Conservation (phyloP, 2,329 filamentous ascomycete species). For the Exserohilum turcica region DNA sequence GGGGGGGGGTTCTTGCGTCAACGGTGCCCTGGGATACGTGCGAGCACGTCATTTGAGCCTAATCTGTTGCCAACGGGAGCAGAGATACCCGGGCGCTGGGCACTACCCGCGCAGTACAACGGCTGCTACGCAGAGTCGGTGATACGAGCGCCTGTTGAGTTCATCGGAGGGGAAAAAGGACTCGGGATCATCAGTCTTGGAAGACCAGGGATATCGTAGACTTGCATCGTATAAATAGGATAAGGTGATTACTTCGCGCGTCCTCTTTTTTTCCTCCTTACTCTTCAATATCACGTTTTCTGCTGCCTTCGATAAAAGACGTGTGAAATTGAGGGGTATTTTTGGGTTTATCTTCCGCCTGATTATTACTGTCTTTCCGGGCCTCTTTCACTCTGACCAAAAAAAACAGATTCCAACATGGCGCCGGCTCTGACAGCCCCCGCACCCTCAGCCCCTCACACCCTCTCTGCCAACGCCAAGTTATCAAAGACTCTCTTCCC, state of each 20-base stretch:
- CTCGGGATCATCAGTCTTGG: no score
- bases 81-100: no score
- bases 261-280: background rate
- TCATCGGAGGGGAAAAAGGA: background rate
- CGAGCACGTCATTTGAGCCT: constrained; percentile 40
- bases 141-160: no score
- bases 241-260: background rate
- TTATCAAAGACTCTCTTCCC: constrained; percentile 61
- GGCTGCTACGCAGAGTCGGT: background rate
- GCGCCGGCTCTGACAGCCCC: constrained; percentile 49
- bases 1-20: constrained; percentile 7
- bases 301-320: background rate
- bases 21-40: constrained; percentile 1
- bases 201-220: background rate
- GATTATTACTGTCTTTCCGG: no score
- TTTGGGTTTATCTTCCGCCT: no score
- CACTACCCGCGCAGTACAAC: no score
- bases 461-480: constrained; percentile 38
- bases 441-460: constrained; percentile 47
- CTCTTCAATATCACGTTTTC: no score
- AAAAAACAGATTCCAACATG: constrained; percentile 30
- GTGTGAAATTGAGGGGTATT: background rate
- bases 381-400: background rate
- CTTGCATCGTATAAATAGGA: background rate
- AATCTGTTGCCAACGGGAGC: constrained; percentile 33